Evolutionary conservation across 768 basidiomycete species (phyloP), one percentile per base, ranked within the genome.

Genomic region (Megacollybia marginata): DNA sequence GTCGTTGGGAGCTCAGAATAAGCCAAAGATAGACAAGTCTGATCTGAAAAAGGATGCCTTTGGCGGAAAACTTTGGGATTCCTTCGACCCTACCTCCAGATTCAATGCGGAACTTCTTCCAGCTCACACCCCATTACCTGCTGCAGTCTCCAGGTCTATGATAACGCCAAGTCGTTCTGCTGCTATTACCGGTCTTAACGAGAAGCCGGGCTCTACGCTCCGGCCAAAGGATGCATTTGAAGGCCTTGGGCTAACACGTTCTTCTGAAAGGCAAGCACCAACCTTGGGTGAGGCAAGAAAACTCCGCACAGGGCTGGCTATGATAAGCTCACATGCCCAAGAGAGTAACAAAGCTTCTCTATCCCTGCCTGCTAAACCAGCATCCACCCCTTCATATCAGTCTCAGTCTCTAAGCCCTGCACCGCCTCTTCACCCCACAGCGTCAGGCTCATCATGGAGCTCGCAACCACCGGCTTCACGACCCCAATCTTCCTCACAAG

Each of bases 271-370:
- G 46, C 69, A 78, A 3, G 70, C 77, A 16, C 84, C 82, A 16
- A 90, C 88, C 2, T 70, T 91, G 5, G 88, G 80, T 10, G 88
- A 90, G 59, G 88, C 85, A 33, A 73, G 85, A 40, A 83, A 82
- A 59, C 61, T 84, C 49, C 73, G 85, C 46, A 88, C 86, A 11
- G 86, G 87, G 7, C 58, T 87, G 36, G 85, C 82, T n/a, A 69
- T 72, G 23, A 72, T 74, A 62, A 69, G 69, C 47, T 66, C 65
- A 43, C 65, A 53, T 13, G 44, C 56, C 56, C 20, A 50, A 50
- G 51, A 46, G 40, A 33, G 33, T 38, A 32, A 36, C 53, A 57
- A 32, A 55, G 55, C 38, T 2, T 44, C 48, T 31, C 43, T 49
- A 32, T 44, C 49, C 20, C 52, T 59, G 16, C 44, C 45, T 50